Evolutionary conservation across 108 stramenopile genomes (phyloP).

Genomic region (Cylindrotheca fusiformis): DNA sequence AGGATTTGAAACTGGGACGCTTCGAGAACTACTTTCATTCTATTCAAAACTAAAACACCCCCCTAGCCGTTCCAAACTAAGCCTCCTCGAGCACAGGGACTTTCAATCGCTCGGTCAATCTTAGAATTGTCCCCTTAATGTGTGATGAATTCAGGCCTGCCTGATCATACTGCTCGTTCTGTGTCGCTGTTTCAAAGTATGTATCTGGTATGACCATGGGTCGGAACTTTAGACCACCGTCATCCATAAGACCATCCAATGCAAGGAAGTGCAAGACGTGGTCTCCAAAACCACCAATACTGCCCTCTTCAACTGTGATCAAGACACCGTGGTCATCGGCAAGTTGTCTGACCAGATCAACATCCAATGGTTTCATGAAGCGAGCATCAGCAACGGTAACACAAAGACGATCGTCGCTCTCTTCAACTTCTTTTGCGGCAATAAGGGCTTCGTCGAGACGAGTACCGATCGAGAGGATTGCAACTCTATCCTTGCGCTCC

Average conservation of each 20-base stretch:
- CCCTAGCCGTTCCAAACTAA: too few species aligned
- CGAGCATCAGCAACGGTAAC: constrained; percentile 96
- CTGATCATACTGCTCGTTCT: constrained; percentile 95
- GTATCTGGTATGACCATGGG: constrained; percentile 96
- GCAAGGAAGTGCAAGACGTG: constrained; percentile 94
- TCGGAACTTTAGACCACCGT: constrained; percentile 89
- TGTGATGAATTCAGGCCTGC: constrained; percentile 92
- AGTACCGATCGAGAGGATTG: constrained; percentile 90
- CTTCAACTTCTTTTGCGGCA: constrained; percentile 91
- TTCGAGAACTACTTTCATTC: too few species aligned
- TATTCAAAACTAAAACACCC: too few species aligned
- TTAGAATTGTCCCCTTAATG: constrained; percentile 84
- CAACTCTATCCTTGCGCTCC: constrained; percentile 79
- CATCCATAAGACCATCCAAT: constrained; percentile 88
- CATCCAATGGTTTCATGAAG: constrained; percentile 96
- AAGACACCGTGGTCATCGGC: constrained; percentile 87
- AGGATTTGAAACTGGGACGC: too few species aligned
- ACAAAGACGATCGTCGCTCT: constrained; percentile 69
- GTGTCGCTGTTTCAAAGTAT: constrained; percentile 94
- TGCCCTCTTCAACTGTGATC: constrained; percentile 94
- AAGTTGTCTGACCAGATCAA: constrained; percentile 85
- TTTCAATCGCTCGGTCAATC: constrained; percentile 65
- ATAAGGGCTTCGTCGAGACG: constrained; percentile 85
- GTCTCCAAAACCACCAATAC: constrained; percentile 94
- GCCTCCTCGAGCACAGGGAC: constrained; percentile 52